Evolutionary conservation across 2,329 filamentous ascomycete species (phyloP), one percentile per base, ranked within the genome.

Genomic region (Rhexocercosporidium sp.): DNA sequence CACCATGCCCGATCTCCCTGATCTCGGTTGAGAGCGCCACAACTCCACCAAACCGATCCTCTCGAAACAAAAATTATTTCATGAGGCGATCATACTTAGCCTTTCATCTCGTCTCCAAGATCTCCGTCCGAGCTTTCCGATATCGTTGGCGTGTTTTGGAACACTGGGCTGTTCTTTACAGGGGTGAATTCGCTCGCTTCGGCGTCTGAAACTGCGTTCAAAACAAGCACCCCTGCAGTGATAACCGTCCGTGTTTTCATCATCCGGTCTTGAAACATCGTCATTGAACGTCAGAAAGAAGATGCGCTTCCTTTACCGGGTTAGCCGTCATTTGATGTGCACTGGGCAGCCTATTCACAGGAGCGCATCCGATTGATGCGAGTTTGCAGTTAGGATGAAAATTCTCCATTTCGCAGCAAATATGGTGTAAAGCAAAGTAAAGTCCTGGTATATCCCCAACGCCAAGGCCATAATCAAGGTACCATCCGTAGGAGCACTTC

Each of bases 31-130:
- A 37, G 9, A 3, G 12, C 34, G 18, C 14, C n/a, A 18, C n/a
- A 37, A 14, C 22, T 39, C 53, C 53, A 56, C 53, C 12, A 29
- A 27, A 29, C 29, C 41, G 16, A 22, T 22, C 25, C 20, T 29
- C 56, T 37, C 59, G 11, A 44, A 49, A 51, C 51, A 59, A 49
- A 34, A 34, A 4, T 22, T 41, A 22, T 57, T 57, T 59, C 39
- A 62, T 9, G 22, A 56, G 64, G 34, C 49, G 41, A 66, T 59
- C 64, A 66, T 44, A 59, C 66, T 61, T 56, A 27, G 41, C 54
- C 64, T 62, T n/a, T 62, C 60, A 65, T 59, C 51, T 65, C 59
- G 53, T 65, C 62, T 62, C 66, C 56, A 65, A 67, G 22, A 57
- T 59, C 34, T 25, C 44, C 14, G 46, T 22, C 49, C 39, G 44